A percentile compares a stretch with the other conserved stretches of the same genome.
Conservation (phyloP, 352 stramenopile genomes). For the Globisporangium perplexum region DNA sequence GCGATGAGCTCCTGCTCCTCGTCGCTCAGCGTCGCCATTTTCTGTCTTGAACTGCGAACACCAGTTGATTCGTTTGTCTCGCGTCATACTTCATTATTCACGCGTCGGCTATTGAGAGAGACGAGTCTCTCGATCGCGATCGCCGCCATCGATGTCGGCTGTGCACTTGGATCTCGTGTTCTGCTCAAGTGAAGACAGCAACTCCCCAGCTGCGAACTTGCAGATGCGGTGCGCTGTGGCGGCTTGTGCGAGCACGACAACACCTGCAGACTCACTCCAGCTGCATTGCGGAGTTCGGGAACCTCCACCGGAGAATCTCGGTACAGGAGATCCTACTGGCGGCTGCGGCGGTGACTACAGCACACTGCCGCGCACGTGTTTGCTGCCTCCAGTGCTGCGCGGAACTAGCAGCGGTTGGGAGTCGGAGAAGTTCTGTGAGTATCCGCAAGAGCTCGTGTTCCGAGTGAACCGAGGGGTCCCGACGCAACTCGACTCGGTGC, state of each 20-base stretch:
- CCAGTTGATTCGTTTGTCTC: too few relatives aligned
- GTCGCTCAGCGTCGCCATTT: conserved; percentile 50
- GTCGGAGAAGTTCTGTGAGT: conserved; percentile 57
- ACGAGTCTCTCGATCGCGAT: too few relatives aligned
- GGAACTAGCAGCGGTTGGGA: conserved; percentile 27
- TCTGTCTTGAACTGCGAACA: too few relatives aligned
- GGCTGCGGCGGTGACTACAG: background rate
- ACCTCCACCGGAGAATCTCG: too few relatives aligned
- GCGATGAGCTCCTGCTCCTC: conserved; percentile 73
- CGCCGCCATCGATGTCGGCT: too few relatives aligned
- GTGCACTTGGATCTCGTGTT: conserved; percentile 26
- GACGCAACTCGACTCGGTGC: conserved; percentile 14
- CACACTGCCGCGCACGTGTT: background rate
- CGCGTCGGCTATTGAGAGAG: too few relatives aligned
- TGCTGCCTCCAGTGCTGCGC: background rate
- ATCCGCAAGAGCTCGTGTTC: conserved; percentile 51
- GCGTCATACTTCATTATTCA: too few relatives aligned
- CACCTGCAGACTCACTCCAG: background rate
- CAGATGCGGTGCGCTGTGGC: background rate
- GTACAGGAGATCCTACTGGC: too few relatives aligned
- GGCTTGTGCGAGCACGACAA: background rate
- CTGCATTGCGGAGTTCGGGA: background rate
- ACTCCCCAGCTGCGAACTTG: conserved; percentile 15
- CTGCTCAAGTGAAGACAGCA: conserved; percentile 33
- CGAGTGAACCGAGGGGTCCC: conserved; percentile 26